Conservation (phyloP, 768 basidiomycete species). For the Ramaria sp. region DNA sequence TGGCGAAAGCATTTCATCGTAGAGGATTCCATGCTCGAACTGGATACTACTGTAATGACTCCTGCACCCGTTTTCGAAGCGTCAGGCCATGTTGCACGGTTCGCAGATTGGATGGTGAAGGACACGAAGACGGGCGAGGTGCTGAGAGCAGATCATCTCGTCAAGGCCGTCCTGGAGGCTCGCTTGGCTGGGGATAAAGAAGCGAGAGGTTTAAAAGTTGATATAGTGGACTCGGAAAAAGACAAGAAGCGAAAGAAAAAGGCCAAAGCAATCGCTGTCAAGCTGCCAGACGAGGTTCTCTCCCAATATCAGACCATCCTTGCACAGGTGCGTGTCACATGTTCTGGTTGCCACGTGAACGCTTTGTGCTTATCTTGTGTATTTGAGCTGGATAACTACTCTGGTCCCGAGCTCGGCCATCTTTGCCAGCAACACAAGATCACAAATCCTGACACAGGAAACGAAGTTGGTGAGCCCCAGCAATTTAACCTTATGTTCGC, state of each 20-base stretch:
- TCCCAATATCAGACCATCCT: constrained; percentile 72
- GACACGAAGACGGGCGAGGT: constrained; percentile 93
- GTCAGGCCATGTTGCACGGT: constrained; percentile 94
- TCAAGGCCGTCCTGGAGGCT: constrained; percentile 85
- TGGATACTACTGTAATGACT: constrained; percentile 98
- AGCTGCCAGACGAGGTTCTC: constrained; percentile 63
- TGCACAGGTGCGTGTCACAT: constrained; percentile 59
- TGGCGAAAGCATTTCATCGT: constrained; percentile 99
- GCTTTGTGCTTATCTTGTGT: background rate
- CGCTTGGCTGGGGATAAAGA: constrained; percentile 84
- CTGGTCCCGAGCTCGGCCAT: constrained; percentile 79
- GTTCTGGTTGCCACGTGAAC: background rate
- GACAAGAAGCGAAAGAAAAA: constrained; percentile 62
- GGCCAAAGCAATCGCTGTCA: constrained; percentile 56
- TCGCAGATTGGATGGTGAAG: constrained; percentile 99
- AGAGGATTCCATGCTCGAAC: constrained; percentile 96
- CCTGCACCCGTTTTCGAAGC: constrained; percentile 91
- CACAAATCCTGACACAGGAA: constrained; percentile 84
- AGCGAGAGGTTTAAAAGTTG: constrained; percentile 66
- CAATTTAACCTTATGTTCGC: constrained; percentile 99
- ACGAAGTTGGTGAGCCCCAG: constrained; percentile 86
- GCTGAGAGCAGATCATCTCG: constrained; percentile 91
- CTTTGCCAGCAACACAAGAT: constrained; percentile 75
- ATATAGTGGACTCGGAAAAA: constrained; percentile 38
- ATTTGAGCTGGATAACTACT: constrained; percentile 82